Conservation (phyloP, 306 rosid species). For the Vigna unguiculata region DNA sequence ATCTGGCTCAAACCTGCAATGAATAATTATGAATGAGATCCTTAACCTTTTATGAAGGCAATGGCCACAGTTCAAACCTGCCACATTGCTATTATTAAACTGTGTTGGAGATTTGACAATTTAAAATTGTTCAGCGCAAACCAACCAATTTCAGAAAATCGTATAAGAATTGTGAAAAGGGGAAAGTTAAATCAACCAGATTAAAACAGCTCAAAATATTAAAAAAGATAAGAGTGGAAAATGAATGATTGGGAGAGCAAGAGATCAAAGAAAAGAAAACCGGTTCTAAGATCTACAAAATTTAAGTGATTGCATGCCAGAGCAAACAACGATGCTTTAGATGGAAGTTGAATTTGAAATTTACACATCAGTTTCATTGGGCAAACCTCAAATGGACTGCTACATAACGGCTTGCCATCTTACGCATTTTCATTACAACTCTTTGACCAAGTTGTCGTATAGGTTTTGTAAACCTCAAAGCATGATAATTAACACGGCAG, state of each 20-base stretch:
- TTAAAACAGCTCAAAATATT: conserved; percentile 17
- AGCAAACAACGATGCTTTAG: conserved; percentile 31
- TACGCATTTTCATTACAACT: conserved; percentile 76
- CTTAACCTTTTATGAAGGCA: conserved; percentile 15
- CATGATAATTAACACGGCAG: conserved; percentile 96
- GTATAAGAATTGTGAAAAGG: conserved; percentile 9
- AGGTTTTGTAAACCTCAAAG: conserved; percentile 88
- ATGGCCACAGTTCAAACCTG: conserved; percentile 2
- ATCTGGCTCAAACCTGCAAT: conserved; percentile 96
- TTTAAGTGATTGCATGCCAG: conserved; percentile 16
- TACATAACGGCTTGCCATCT: conserved; percentile 79
- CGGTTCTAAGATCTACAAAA: conserved; percentile 18
- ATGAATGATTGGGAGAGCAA: conserved; percentile 4
- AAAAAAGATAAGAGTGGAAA: conserved; percentile 6
- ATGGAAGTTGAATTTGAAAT: conserved; percentile 40
- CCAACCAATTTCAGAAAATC: conserved; percentile 25
- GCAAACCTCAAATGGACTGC: conserved; percentile 96
- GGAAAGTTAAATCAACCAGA: conserved; percentile 42
- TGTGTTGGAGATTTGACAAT: background rate
- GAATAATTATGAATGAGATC: conserved; percentile 50
- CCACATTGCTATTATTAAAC: conserved; percentile 33
- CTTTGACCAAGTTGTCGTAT: conserved; percentile 78
- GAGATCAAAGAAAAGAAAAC: conserved; percentile 12
- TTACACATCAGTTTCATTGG: conserved; percentile 31
- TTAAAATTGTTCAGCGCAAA: conserved; percentile 43